Percentiles rank a stretch among this genome's conserved stretches.
These are phyloP conservation scores for Salix exigua DNA, from an alignment of 345 rosid species.

Conservation along the genomic window DNA sequence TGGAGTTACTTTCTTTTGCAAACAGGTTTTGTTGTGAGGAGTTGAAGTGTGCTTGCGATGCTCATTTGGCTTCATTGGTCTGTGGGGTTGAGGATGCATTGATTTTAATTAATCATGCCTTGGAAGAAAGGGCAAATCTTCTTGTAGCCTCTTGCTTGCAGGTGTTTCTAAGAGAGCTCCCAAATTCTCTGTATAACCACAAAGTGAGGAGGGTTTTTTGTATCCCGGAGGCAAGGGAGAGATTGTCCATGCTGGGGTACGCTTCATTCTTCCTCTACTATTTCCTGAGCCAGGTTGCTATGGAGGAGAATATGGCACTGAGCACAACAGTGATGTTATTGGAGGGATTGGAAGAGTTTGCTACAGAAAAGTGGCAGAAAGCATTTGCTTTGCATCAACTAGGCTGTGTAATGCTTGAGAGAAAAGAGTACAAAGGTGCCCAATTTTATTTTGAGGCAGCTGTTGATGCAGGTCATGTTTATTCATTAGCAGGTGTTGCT, in stretches of 20 bases:
- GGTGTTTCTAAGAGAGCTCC: slow-evolving; percentile 70
- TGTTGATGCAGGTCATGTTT: slow-evolving; percentile 67
- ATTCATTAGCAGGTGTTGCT: slow-evolving; percentile 78
- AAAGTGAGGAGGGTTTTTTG: slow-evolving; percentile 59
- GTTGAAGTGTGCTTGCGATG: slow-evolving; percentile 73
- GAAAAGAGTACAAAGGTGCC: slow-evolving; percentile 57
- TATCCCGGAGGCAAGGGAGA: slow-evolving; percentile 53
- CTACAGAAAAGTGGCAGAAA: slow-evolving; percentile 65
- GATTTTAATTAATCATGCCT: slow-evolving; percentile 61
- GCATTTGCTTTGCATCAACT: slow-evolving; percentile 72
- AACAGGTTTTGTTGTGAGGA: slow-evolving; percentile 86
- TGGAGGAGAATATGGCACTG: slow-evolving; percentile 54
- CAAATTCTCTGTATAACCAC: slow-evolving; percentile 44
- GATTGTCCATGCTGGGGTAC: slow-evolving; percentile 50
- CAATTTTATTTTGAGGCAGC: slow-evolving; percentile 63
- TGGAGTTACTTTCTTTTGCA: slow-evolving; percentile 75
- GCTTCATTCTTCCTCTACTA: slow-evolving; percentile 74
- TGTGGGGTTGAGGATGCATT: slow-evolving; percentile 53
- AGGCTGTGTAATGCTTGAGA: slow-evolving; percentile 68
- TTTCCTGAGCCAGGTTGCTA: slow-evolving; percentile 75
- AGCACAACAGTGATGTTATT: slow-evolving; percentile 46
- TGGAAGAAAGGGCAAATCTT: slow-evolving; percentile 65
- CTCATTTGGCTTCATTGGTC: slow-evolving; percentile 62
- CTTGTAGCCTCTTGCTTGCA: slow-evolving; percentile 88
- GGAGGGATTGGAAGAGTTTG: slow-evolving; percentile 64